phyloP scores from a whole-genome alignment of 108 stramenopile genomes.

The Discostella stelligeroides region DNA sequence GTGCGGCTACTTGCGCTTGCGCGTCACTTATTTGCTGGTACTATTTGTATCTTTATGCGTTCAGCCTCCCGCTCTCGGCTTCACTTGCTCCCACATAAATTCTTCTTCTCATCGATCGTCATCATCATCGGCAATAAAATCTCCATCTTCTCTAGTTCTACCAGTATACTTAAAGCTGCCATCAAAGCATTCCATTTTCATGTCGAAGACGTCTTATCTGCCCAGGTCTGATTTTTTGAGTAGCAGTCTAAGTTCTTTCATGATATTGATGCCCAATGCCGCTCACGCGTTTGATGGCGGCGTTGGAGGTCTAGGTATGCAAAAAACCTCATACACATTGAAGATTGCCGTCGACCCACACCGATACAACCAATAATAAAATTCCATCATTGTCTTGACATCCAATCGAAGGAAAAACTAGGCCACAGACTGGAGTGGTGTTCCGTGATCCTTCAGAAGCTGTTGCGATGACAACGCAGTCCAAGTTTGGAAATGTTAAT shows the following conservation, averaged over 20 bases:
- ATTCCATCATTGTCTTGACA: neutral
- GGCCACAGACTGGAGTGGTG: slow-evolving; percentile 78
- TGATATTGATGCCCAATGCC: neutral
- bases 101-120: neutral
- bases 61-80: neutral
- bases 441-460: slow-evolving; percentile 52
- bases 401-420: slow-evolving; percentile 61
- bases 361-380: neutral
- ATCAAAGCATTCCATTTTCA: neutral
- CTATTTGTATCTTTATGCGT: neutral
- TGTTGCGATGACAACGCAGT: slow-evolving; percentile 11
- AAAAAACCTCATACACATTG: neutral
- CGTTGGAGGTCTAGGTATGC: slow-evolving; percentile 70
- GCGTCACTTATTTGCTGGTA: neutral
- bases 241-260: slow-evolving; percentile 7
- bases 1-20: neutral
- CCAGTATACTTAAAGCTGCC: neutral
- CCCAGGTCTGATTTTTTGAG: slow-evolving; percentile 17
- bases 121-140: neutral
- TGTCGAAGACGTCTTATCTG: slow-evolving; percentile 1
- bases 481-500: slow-evolving; percentile 26
- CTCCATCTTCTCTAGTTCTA: neutral
- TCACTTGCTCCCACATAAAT: neutral
- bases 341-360: neutral
- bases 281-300: slow-evolving; percentile 75